A percentile compares a stretch with the other conserved stretches of the same genome.
phyloP scores from a whole-genome alignment of 2,329 filamentous ascomycete genomes.

The Alternaria incomplexa region DNA sequence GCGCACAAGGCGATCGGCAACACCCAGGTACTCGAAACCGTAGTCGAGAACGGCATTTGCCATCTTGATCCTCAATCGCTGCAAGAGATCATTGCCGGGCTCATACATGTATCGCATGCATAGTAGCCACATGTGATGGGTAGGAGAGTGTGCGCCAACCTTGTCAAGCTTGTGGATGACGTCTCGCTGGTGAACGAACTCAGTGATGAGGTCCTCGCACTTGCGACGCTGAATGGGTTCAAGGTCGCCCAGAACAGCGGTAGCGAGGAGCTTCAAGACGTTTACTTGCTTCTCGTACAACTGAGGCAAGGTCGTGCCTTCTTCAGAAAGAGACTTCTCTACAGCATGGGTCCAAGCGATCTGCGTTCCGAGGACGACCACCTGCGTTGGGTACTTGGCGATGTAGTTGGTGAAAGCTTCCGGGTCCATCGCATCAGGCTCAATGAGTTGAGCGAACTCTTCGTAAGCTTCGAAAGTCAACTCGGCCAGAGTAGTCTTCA shows the following conservation, averaged over 20 bases:
- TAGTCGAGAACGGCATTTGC: slow-evolving; percentile 95
- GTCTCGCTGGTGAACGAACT: slow-evolving; percentile 97
- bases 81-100: slow-evolving; percentile 77
- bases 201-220: slow-evolving; percentile 97
- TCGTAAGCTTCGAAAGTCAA: slow-evolving; percentile 85
- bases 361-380: slow-evolving; percentile 93
- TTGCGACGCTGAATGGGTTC: slow-evolving; percentile 89
- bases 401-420: slow-evolving; percentile 80
- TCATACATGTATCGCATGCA: slow-evolving; percentile 97
- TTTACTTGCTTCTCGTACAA: slow-evolving; percentile 84
- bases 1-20: slow-evolving; percentile 92
- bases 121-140: slow-evolving; percentile 89
- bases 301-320: slow-evolving; percentile 70
- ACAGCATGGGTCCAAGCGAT: slow-evolving; percentile 92
- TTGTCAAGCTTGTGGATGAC: slow-evolving; percentile 85
- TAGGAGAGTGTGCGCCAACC: slow-evolving; percentile 73
- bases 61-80: slow-evolving; percentile 91
- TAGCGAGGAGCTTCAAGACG: slow-evolving; percentile 82
- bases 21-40: slow-evolving; percentile 96
- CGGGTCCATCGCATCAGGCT: slow-evolving; percentile 71
- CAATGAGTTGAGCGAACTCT: slow-evolving; percentile 80
- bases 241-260: slow-evolving; percentile 88
- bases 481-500: slow-evolving; percentile 94
- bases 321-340: slow-evolving; percentile 74
- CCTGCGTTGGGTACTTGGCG: slow-evolving; percentile 84